A percentile compares a stretch with the other conserved stretches of the same genome.
Evolutionary conservation across 148 eudicot genomes (phyloP).

Genomic region (Chenopodium formosanum): DNA sequence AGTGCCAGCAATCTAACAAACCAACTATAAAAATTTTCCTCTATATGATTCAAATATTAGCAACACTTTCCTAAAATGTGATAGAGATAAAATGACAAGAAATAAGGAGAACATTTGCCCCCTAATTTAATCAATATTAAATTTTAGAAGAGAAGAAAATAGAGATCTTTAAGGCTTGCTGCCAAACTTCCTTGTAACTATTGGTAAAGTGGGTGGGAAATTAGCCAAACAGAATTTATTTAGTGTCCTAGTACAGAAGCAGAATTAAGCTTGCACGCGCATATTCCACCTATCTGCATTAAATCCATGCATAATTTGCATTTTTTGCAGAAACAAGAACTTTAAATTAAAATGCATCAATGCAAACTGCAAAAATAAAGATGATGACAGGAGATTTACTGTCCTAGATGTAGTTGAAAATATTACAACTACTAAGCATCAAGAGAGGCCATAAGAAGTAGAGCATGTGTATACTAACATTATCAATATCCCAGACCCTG

Average conservation of each 20-base stretch:
- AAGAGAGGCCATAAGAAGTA: neutral
- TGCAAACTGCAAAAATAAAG: neutral
- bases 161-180: neutral
- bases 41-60: neutral
- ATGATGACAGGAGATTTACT: neutral
- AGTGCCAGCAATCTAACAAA: neutral
- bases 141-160: neutral
- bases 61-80: neutral
- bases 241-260: neutral
- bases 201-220: neutral
- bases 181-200: neutral
- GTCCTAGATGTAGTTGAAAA: no score
- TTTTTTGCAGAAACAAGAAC: neutral
- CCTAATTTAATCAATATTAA: neutral
- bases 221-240: neutral
- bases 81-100: neutral
- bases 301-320: neutral
- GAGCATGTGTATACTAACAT: constrained; percentile 44
- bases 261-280: neutral
- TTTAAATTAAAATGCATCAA: neutral
- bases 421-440: neutral
- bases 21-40: neutral
- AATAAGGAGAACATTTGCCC: neutral
- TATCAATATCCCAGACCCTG: constrained; percentile 85
- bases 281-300: neutral